phyloP scores from a whole-genome alignment of 1,284 basidiomycete genomes.

The Pisolithus thermaeus region DNA sequence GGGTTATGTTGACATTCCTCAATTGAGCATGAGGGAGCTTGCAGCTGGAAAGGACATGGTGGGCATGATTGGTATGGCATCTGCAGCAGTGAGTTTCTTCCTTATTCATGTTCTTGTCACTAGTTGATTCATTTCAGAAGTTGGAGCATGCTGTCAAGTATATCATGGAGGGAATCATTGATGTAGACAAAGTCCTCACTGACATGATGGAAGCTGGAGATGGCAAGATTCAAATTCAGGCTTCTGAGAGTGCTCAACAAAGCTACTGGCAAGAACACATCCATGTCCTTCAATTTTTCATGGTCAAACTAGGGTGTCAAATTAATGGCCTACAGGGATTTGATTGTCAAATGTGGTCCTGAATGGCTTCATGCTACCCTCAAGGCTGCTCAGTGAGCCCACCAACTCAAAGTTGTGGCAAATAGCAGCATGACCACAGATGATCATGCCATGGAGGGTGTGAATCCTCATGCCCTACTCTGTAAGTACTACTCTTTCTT shows the following conservation, averaged over 20 bases:
- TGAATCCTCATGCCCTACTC: background rate
- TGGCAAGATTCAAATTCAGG: slow-evolving; percentile 7
- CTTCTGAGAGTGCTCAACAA: slow-evolving; percentile 12
- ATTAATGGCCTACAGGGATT: no score
- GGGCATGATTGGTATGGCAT: slow-evolving; percentile 2
- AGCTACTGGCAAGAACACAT: slow-evolving; percentile 1
- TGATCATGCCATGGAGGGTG: background rate
- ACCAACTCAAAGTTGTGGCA: background rate
- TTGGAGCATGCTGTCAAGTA: slow-evolving; percentile 8
- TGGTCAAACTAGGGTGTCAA: no score
- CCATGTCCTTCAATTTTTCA: no score
- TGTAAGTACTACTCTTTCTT: background rate
- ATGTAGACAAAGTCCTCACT: slow-evolving; percentile 6
- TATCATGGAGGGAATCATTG: slow-evolving; percentile 6
- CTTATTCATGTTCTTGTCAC: background rate
- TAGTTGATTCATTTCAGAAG: slow-evolving; percentile 3
- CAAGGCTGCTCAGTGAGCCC: background rate
- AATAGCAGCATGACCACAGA: background rate
- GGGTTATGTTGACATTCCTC: background rate
- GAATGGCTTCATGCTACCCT: background rate
- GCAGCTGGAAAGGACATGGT: slow-evolving; percentile 4
- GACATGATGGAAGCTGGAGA: slow-evolving; percentile 6
- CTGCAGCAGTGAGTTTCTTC: slow-evolving; percentile 1
- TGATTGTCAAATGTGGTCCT: background rate
- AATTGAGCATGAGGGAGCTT: slow-evolving; percentile 1